Percentiles rank a stretch among this genome's conserved stretches.
phyloP scores from a whole-genome alignment of 495 filamentous ascomycete species.

The Penicillium nucicola region DNA sequence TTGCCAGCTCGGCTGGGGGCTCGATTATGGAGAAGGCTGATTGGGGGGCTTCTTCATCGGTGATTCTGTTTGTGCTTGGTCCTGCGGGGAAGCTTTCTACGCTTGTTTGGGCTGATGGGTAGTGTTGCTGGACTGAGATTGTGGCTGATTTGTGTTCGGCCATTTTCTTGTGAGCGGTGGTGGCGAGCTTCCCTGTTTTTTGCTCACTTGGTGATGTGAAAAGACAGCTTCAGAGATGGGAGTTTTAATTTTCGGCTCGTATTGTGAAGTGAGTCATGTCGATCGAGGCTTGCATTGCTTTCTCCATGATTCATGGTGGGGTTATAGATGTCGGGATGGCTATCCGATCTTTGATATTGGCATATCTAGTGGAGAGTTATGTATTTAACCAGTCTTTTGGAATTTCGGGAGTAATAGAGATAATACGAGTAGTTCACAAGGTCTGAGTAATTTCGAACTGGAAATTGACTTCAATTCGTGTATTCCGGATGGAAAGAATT shows the following conservation, averaged over 20 bases:
- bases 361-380: too few species aligned
- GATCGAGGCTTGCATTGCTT: not conserved
- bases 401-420: too few species aligned
- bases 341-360: not conserved
- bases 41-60: constrained; percentile 12
- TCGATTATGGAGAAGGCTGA: constrained; percentile 23
- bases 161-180: not conserved
- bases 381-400: too few species aligned
- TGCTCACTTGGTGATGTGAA: too few species aligned
- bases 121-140: not conserved
- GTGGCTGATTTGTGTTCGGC: not conserved
- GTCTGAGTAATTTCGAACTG: too few species aligned
- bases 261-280: not conserved
- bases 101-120: not conserved
- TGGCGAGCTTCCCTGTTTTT: too few species aligned
- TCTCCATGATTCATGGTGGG: not conserved
- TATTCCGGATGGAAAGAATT: too few species aligned
- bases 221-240: not conserved
- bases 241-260: not conserved
- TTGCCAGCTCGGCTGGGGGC: constrained; percentile 16
- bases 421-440: too few species aligned
- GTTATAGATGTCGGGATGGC: constrained; percentile 1
- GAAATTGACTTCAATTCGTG: too few species aligned
- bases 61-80: not conserved
- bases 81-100: not conserved